Evolutionary conservation across 1,139 yeast species (phyloP), one percentile per base, ranked within the genome.

Genomic region (Diutina scorzettiae): DNA sequence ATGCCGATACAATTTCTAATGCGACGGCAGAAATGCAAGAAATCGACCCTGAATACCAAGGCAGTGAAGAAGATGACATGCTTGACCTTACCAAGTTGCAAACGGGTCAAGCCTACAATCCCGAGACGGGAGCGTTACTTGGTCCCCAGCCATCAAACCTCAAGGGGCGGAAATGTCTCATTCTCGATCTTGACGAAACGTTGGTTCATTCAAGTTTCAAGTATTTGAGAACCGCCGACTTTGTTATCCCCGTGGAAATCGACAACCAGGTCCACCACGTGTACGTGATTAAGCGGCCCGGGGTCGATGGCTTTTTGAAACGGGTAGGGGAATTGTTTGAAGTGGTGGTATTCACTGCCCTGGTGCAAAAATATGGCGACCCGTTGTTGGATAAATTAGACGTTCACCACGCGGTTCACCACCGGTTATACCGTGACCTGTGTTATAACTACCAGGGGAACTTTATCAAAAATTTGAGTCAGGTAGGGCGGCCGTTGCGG

Each of bases 291-390:
- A 91, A 93, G 57, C 75, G 99, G 53, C 99, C 99, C 1, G 98
- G 98, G 1, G 98, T 93, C 42, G 98, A 91, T 60, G 94, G 85
- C 56, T 91, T 93, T 55, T 70, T 91, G 67, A 69, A 66, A 50
- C 72, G 76, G 49, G 95, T 91, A 41, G 95, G 97, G 21, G 72
- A 85, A 57, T 61, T 89, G 56, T 91, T 71, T 57, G 99, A 91
- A 61, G 95, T 91, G 46, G 98, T 93, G 30, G 95, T 91, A 4
- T 91, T 91, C 58, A 91, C 99, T 0, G 98, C 98, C 3, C 81
- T 95, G 32, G 97, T 91, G 16, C 76, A 91, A 52, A 79, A 94
- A 56, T 91, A 91, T 56, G 98, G 98, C 37, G 96, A 91, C 58
- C 98, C 99, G 6, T 68, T 91, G 48, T 70, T 91, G 49, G 95